A percentile compares a stretch with the other conserved stretches of the same genome.
Evolutionary conservation across 169 alveolate genomes (phyloP).

Genomic region (Eimeria falciformis): DNA sequence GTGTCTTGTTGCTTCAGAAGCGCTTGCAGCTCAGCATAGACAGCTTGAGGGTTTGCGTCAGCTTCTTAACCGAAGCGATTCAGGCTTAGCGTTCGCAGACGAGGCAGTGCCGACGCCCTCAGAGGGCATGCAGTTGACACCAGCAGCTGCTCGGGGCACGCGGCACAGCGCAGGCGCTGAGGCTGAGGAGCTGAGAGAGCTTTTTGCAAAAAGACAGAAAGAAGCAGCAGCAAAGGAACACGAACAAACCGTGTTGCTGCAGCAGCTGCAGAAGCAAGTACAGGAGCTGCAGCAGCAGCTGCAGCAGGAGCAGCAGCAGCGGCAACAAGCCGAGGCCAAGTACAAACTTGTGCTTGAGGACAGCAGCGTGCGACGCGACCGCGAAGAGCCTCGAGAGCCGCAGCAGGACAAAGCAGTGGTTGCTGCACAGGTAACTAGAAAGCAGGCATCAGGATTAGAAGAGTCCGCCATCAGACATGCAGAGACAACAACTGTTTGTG

Average conservation of each 20-base stretch:
- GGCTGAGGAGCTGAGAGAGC: neutral
- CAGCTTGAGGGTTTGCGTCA: neutral
- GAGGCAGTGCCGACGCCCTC: neutral
- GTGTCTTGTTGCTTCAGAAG: neutral
- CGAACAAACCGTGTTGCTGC: neutral
- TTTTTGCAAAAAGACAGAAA: neutral
- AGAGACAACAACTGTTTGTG: neutral
- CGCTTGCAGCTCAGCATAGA: neutral
- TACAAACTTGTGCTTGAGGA: conserved; percentile 22
- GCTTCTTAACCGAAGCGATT: neutral
- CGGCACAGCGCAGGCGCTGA: conserved; percentile 4
- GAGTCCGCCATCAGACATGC: neutral
- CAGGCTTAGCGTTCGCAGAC: neutral
- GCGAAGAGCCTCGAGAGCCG: neutral
- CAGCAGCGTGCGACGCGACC: neutral
- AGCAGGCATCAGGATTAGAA: neutral
- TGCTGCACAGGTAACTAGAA: neutral
- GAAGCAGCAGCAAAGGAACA: neutral
- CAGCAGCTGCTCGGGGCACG: neutral
- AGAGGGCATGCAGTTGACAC: too few relatives aligned
- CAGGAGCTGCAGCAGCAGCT: neutral
- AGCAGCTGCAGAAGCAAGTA: neutral
- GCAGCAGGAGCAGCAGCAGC: neutral
- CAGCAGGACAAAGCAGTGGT: neutral
- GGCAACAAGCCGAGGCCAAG: conserved; percentile 28